phyloP scores from a whole-genome alignment of 768 basidiomycete genomes.

The Porpolomopsis calyptriformis region DNA sequence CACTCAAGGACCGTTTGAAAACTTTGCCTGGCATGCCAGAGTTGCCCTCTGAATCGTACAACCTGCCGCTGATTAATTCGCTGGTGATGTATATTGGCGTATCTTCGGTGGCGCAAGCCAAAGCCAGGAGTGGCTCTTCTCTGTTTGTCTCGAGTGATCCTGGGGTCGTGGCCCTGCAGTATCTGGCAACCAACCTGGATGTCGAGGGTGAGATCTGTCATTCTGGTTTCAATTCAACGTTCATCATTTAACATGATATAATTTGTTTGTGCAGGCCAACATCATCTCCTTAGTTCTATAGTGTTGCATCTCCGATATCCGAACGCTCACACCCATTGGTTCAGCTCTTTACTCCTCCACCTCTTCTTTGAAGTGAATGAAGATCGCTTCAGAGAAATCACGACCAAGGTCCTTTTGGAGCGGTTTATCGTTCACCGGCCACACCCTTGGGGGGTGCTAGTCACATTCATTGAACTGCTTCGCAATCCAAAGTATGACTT shows the following conservation, averaged over 20 bases:
- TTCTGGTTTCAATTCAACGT: not conserved
- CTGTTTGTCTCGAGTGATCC: conserved; percentile 76
- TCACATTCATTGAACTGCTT: conserved; percentile 89
- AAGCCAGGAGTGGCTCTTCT: conserved; percentile 71
- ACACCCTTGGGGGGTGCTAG: conserved; percentile 91
- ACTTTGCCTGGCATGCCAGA: conserved; percentile 33
- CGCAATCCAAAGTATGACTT: conserved; percentile 86
- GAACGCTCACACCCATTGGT: conserved; percentile 98
- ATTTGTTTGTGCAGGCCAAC: conserved; percentile 57
- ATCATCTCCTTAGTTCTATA: conserved; percentile 87
- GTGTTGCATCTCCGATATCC: conserved; percentile 95
- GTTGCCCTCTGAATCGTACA: conserved; percentile 54
- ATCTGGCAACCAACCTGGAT: conserved; percentile 75
- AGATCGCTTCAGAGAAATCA: conserved; percentile 69
- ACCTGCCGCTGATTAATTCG: conserved; percentile 83
- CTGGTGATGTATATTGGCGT: conserved; percentile 96
- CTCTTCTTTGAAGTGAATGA: conserved; percentile 74
- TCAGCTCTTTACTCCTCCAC: conserved; percentile 81
- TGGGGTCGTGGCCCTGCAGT: conserved; percentile 75
- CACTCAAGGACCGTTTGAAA: conserved; percentile 68
- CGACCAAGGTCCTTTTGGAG: conserved; percentile 85
- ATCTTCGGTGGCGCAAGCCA: conserved; percentile 81
- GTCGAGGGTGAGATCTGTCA: conserved; percentile 62
- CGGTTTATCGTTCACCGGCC: conserved; percentile 90
- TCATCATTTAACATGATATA: conserved; percentile 1